Evolutionary conservation across 495 filamentous ascomycete species (phyloP), one percentile per base, ranked within the genome.

Genomic region (Evernia prunastri): DNA sequence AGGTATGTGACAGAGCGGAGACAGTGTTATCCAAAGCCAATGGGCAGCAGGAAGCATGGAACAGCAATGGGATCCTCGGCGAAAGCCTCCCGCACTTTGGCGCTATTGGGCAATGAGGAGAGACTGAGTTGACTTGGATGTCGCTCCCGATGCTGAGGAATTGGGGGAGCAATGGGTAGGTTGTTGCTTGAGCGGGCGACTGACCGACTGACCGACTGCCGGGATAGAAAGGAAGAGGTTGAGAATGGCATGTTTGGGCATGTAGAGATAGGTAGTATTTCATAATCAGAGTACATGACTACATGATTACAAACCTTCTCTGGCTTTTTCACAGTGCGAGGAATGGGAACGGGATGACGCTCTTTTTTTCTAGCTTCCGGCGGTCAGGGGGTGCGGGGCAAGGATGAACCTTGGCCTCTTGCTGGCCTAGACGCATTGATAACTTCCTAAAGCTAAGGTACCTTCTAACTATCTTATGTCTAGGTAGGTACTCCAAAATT

Each of bases 231-330:
- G 47, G 3, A 25, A 33, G 20, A 20, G 17, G 29, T 20, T 12
- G 61, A 57, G 37, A 39, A 36, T 43, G 40, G 37, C 35, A 42
- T 43, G 20, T 29, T 63, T 10, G 29, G 11, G 11, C 6, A 47
- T 2, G 18, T 40, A 1, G 8, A 33, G 35, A 9, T 13, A 13
- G 31, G 37, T 0, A 12, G n/a, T 40, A 2, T 35, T 36, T n/a
- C n/a, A n/a, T n/a, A n/a, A n/a, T n/a, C n/a, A n/a, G n/a, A n/a
- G n/a, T n/a, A n/a, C n/a, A n/a, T n/a, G n/a, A n/a, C n/a, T n/a
- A n/a, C n/a, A n/a, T n/a, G 61, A 63, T 63, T 27, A 57, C 39
- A 63, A 40, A 63, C 49, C 60, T 43, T 42, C 18, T 3, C n/a
- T n/a, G n/a, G n/a, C n/a, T n/a, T n/a, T n/a, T n/a, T n/a, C n/a